phyloP scores from a whole-genome alignment of 2,329 filamentous ascomycete species.

The Zelopaecilomyces penicillatus region DNA sequence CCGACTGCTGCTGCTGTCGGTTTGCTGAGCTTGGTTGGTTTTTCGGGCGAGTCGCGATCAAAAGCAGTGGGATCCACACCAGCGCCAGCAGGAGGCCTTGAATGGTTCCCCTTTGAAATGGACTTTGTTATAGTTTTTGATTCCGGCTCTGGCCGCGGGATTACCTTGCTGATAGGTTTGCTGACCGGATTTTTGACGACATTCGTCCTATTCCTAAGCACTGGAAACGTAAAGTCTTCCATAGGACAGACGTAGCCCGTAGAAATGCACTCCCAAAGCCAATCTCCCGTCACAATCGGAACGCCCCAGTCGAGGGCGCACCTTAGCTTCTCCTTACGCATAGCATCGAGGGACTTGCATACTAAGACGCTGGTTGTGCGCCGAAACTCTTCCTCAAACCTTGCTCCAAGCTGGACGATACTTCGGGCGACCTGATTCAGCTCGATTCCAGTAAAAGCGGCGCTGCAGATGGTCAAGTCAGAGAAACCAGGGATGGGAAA shows the following conservation, averaged over 20 bases:
- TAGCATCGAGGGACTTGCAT: constrained; percentile 49
- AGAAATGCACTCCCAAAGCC: constrained; percentile 77
- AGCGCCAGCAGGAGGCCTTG: constrained; percentile 13
- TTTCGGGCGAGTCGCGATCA: constrained; percentile 21
- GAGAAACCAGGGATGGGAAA: constrained; percentile 65
- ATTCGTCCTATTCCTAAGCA: constrained; percentile 26
- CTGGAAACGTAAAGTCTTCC: constrained; percentile 38
- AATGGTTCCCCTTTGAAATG: not conserved
- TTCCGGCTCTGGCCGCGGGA: not conserved
- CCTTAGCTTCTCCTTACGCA: constrained; percentile 68
- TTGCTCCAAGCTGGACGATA: constrained; percentile 67
- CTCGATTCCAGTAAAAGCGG: constrained; percentile 76
- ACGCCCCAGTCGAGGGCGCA: constrained; percentile 68
- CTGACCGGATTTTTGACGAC: not conserved
- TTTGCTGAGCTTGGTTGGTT: constrained; percentile 7
- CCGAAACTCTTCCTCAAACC: constrained; percentile 70
- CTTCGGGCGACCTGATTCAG: constrained; percentile 75
- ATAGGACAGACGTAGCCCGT: constrained; percentile 41
- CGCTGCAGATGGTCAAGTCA: constrained; percentile 65
- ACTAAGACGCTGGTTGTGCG: constrained; percentile 67
- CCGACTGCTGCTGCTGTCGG: constrained; percentile 3
- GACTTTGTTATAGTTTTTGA: not conserved
- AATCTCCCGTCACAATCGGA: constrained; percentile 70
- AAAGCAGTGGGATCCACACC: constrained; percentile 34
- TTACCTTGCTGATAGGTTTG: constrained; percentile 5